A percentile compares a stretch with the other conserved stretches of the same genome.
These are phyloP conservation scores for Botrytis medusae DNA, from an alignment of 2,329 filamentous ascomycete genomes.

Conservation along the genomic window DNA sequence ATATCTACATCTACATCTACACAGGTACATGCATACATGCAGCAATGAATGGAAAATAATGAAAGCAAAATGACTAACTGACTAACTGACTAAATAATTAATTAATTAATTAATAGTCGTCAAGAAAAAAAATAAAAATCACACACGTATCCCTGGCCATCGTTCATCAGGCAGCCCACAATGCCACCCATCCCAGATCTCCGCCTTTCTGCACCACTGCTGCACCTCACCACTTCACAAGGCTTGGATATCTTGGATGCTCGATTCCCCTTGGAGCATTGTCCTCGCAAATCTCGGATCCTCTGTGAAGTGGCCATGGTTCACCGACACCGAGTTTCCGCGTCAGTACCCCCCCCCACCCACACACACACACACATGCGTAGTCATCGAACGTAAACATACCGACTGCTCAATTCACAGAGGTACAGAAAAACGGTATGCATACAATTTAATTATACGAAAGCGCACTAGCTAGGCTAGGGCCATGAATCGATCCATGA, in stretches of 20 bases:
- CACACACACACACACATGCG: not conserved
- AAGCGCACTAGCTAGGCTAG: not conserved
- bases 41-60: not conserved
- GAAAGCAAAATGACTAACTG: no score
- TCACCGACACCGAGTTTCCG: conserved; percentile 12
- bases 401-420: not conserved
- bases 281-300: not conserved
- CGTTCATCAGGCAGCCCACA: conserved; percentile 13
- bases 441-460: not conserved
- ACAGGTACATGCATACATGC: not conserved
- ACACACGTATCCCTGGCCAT: not conserved
- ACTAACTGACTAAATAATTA: no score
- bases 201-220: conserved; percentile 20
- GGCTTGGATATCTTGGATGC: conserved; percentile 11
- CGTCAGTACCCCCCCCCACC: not conserved
- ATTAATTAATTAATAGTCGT: no score
- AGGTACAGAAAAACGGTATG: conserved; percentile 15
- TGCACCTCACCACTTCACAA: conserved; percentile 11
- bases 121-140: not conserved
- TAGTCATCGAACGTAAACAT: not conserved
- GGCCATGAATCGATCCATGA: not conserved
- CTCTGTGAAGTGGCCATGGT: not conserved
- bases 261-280: not conserved
- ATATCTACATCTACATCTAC: not conserved
- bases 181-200: conserved; percentile 4